phyloP scores from a whole-genome alignment of 805 yeast species.

The Sugiyamaella valdiviana region DNA sequence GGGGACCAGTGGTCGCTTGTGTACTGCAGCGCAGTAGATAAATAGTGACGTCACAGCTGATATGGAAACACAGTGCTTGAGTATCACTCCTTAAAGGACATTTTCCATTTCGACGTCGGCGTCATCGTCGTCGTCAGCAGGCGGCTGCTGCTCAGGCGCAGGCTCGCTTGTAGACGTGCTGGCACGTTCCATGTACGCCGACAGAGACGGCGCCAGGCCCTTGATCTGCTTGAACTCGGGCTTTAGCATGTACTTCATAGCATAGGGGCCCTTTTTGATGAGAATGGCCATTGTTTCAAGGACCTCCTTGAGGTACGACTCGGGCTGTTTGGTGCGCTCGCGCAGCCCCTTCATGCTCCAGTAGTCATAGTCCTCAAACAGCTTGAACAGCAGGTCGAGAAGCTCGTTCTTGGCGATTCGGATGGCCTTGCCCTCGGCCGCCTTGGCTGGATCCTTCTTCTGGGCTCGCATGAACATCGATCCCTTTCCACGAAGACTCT shows the following conservation, averaged over 20 bases:
- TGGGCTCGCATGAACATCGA: conserved; percentile 55
- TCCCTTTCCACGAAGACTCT: conserved; percentile 66
- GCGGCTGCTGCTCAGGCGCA: conserved; percentile 23
- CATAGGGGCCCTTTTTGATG: conserved; percentile 93
- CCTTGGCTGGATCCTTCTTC: conserved; percentile 29
- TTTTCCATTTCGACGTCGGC: conserved; percentile 76
- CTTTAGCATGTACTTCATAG: conserved; percentile 81
- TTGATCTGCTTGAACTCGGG: conserved; percentile 79
- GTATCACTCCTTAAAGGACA: too few species aligned
- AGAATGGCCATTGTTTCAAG: conserved; percentile 82
- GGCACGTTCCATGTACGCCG: conserved; percentile 18
- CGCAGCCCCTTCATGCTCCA: conserved; percentile 94
- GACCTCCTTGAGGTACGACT: conserved; percentile 77
- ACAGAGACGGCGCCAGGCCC: conserved; percentile 31
- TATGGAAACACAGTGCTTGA: too few species aligned
- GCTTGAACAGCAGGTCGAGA: conserved; percentile 76
- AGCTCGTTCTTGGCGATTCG: conserved; percentile 91
- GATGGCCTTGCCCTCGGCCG: conserved; percentile 77
- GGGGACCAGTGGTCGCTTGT: too few species aligned
- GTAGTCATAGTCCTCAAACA: conserved; percentile 92
- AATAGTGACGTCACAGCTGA: too few species aligned
- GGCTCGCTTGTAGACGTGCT: conserved; percentile 2
- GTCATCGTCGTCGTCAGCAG: conserved; percentile 47
- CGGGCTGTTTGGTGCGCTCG: conserved; percentile 94
- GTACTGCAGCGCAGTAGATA: too few species aligned